Base-by-base conservation (phyloP, 129 eudicot species). In the Apium graveolens region DNA sequence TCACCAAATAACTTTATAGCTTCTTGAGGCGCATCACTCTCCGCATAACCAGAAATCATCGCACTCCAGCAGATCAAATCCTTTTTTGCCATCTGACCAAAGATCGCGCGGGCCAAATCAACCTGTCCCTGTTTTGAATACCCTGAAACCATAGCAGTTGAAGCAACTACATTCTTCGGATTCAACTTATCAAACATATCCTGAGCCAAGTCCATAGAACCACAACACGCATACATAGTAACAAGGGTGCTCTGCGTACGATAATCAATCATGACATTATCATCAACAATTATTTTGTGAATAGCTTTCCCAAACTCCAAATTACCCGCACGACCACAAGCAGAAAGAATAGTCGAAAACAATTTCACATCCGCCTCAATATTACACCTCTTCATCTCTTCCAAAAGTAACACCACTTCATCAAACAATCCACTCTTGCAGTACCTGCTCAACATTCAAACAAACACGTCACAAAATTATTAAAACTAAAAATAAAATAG, bases 11-110 rank as follows among this genome's bases (percentile, higher is more conserved):
- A 79, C 43, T 77, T 55, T 45, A 92, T 88, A 76, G 95, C 92
- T 82, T 89, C 92, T 66, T 81, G 89, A 74, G 97, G 92, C 26
- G 81, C 78, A 57, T 86, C 88, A 49, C 91, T 89, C 48, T 92
- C 88, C 62, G 85, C 91, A 79, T 90, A 92, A 39, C 96, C 89
- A 14, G 92, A 80, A 70, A 92, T 92, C 92, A 92, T 92, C 43
- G 97, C 96, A 82, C 96, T 92, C 96, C 97, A 92, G 81, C 91
- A 90, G 51, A 92, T 85, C 83, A 92, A 80, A 80, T 92, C 97
- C 69, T 83, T 88, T 41, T 85, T 85, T 3, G 29, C 35, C 86
- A 89, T 86, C 45, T 82, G 76, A 77, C 89, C 84, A 48, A 92
- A 92, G 38, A 92, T 77, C 37, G 60, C 35, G 39, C 90, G 85